Evolutionary conservation across 208 protist genomes (phyloP), one percentile per base, ranked within the genome.

Genomic region (Endotrypanum monterogeii): DNA sequence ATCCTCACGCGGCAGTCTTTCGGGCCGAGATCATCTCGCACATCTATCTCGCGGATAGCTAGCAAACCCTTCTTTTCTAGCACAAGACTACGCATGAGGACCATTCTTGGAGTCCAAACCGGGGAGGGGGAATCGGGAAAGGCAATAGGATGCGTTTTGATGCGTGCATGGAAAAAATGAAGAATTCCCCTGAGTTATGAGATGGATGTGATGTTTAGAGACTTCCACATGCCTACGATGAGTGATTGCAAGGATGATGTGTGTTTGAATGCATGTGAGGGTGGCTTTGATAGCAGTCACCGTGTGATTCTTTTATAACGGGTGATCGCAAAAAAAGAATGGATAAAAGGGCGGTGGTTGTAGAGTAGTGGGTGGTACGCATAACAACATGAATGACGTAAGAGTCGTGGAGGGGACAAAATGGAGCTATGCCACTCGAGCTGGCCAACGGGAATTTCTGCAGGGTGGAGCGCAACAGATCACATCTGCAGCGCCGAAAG

Each of bases 1-100:
- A 92, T 81, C 68, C 83, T 73, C 37, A 92, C 70, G 11, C 89
- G 79, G 76, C 80, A 87, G 76, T 92, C 85, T 6, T 71, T 32
- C 35, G 80, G 56, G 61, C 87, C 82, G 28, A 87, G 79, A 25
- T 66, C 70, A 75, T 89, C 83, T 52, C 82, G 77, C 56, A 90
- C 76, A 67, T 83, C 79, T 4, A 83, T 76, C 25, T 92, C 83
- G 50, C 84, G 81, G 12, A 88, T 66, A 3, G 60, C 18, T 18
- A 92, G 51, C 46, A 83, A 79, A 57, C 74, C 72, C 71, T 85
- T 85, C 55, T 69, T 75, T 70, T 89, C 79, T 65, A 89, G 57
- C 65, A 92, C 82, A 20, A 88, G 74, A 32, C 76, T 79, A 72
- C 88, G 78, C 80, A 88, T 92, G 39, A 86, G 70, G 25, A 79